Evolutionary conservation across 208 protist genomes (phyloP).

Genomic region (Acanthamoeba sp.): DNA sequence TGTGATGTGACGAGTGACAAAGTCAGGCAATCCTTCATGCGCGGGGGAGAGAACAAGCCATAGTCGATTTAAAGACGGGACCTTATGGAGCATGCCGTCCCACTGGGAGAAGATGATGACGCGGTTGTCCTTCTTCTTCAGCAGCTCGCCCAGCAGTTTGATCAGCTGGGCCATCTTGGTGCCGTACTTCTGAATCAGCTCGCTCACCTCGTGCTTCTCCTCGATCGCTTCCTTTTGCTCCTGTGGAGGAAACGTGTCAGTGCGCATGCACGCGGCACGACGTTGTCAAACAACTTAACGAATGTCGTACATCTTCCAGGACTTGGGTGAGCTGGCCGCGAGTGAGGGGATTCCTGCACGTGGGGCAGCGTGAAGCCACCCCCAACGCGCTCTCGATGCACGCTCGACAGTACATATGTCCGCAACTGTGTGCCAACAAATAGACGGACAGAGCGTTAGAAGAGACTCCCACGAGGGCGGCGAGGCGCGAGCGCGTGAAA

Average conservation of each 20-base stretch:
- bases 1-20: background rate
- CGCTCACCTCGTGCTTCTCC: background rate
- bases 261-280: background rate
- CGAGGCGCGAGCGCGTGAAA: background rate
- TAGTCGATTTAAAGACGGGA: too few relatives aligned
- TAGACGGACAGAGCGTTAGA: background rate
- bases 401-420: background rate
- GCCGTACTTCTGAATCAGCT: constrained; percentile 50
- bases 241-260: background rate
- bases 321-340: constrained; percentile 14
- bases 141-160: constrained; percentile 7
- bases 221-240: constrained; percentile 21
- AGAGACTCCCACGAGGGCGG: too few relatives aligned
- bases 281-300: too few relatives aligned
- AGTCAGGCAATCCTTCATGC: too few relatives aligned
- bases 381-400: background rate
- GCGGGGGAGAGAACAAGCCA: too few relatives aligned
- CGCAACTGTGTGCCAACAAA: background rate
- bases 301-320: background rate
- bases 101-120: constrained; percentile 63
- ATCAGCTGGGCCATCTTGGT: constrained; percentile 76
- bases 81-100: constrained; percentile 14
- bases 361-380: background rate
- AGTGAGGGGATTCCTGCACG: background rate
- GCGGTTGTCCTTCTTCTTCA: constrained; percentile 33